Percentiles rank a stretch among this genome's conserved stretches.
phyloP scores from a whole-genome alignment of 2,329 filamentous ascomycete species.

The Stromatinia cepivora region DNA sequence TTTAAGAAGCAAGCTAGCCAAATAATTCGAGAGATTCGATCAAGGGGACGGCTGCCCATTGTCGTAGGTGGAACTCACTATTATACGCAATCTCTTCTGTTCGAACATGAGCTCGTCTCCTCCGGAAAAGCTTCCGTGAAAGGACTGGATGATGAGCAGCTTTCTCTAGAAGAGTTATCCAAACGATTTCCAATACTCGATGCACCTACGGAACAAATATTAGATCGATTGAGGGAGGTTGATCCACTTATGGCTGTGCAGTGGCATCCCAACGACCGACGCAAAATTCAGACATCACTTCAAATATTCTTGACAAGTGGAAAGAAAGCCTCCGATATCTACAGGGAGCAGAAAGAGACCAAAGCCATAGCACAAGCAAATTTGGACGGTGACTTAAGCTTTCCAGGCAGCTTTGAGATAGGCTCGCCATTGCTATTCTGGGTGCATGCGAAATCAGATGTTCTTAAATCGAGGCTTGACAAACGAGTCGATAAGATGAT shows the following conservation, averaged over 20 bases:
- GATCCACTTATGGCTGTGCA: constrained; percentile 86
- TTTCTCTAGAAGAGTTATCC: constrained; percentile 42
- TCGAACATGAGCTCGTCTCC: constrained; percentile 67
- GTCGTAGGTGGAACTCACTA: constrained; percentile 95
- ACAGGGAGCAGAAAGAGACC: constrained; percentile 67
- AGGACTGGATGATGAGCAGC: constrained; percentile 34
- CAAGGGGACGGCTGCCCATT: constrained; percentile 78
- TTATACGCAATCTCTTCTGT: constrained; percentile 86
- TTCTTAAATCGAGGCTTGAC: constrained; percentile 70
- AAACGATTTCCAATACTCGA: constrained; percentile 69
- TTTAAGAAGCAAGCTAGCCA: constrained; percentile 71
- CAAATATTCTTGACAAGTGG: constrained; percentile 88
- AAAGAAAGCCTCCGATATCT: constrained; percentile 78
- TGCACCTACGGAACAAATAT: constrained; percentile 67
- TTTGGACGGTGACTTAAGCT: constrained; percentile 3
- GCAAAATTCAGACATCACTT: constrained; percentile 86
- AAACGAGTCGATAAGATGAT: constrained; percentile 84
- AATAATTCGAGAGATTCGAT: constrained; percentile 75
- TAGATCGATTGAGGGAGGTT: constrained; percentile 71
- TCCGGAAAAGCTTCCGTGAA: constrained; percentile 36
- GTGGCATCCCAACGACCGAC: constrained; percentile 91
- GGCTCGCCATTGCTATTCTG: constrained; percentile 65
- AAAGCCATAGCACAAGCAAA: constrained; percentile 42
- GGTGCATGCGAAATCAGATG: constrained; percentile 73
- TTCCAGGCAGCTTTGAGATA: neutral